Base-by-base conservation (phyloP, 2,329 filamentous ascomycete genomes). In the Calonectria hawksworthii region DNA sequence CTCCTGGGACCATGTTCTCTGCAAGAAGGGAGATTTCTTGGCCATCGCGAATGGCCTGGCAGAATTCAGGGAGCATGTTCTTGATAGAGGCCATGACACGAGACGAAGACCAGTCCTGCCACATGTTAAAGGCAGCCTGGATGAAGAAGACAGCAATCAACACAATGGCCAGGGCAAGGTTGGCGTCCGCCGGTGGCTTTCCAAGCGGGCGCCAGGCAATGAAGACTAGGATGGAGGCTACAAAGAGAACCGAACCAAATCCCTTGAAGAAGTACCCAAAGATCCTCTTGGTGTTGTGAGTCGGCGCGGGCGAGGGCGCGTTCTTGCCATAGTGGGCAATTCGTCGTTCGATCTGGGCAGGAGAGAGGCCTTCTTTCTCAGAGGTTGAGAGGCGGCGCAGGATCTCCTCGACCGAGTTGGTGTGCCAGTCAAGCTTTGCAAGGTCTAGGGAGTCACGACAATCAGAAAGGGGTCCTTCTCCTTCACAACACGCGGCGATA, bases 41-140 rank as follows among this genome's bases (percentile, higher is more conserved):
- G 1, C 92, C 90, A 76, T 94, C 90, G 26, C 94, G 90, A 9
- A 94, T 84, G 10, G 94, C 88, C 32, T 92, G 86, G 79, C 93
- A 95, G 73, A 92, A 88, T 78, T 95, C 94, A 0, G 94, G 94
- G n/a, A 96, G 88, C 94, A 96, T 94, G 23, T 90, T 93, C 63
- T 93, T 94, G 82, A 96, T 96, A 0, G 93, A 95, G 23, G 92
- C 91, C 94, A 96, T 96, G 70, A 95, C 94, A 7, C 92, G 88
- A 1, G 91, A 93, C 0, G 93, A 94, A 2, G 93, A 95, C 91
- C 94, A 96, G 82, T 96, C 94, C 80, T 93, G 92, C 87, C 89
- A 94, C 80, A 90, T 90, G 80, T 93, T 93, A 85, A 95, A 96
- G 3, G 87, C 90, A 21, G 93, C 94, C 79, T 94, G 92, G 51